Evolutionary conservation across 257 asterid species (phyloP), one percentile per base, ranked within the genome.

Genomic region (Solanum bulbocastanum): DNA sequence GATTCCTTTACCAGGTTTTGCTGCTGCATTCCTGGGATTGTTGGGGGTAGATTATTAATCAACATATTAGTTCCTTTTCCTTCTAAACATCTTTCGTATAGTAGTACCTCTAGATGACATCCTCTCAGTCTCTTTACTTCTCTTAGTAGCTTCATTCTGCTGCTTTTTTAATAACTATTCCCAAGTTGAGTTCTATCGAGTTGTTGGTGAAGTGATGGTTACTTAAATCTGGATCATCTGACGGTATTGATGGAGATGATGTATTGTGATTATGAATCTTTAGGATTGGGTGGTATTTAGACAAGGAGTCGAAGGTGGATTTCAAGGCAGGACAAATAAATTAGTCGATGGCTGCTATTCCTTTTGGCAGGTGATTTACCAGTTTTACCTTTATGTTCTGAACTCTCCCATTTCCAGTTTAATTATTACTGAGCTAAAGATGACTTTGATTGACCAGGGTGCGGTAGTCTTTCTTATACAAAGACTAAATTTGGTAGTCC

Each of bases 261-360:
- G 37, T 36, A 84, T 60, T 60, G 58, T 83, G 85, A 35, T 27
- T 90, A 87, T 94, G 92, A 87, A 49, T 81, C 85, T 27, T 69
- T 94, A 97, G 99, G 94, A 97, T 86, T 97, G 99, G 99, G 89
- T 97, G 91, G 98, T 93, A 71, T 96, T 94, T 89, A 94, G 95
- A 92, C 99, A 97, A 95, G 99, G 99, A 66, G 87, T 94, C 85
- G 99, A 97, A 90, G 96, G 96, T 87, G 99, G 99, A 87, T 96
- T 97, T 91, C 99, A 97, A 92, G 99, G 99, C 71, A 94, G 99
- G 92, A 94, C 99, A 89, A 97, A 97, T 90, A 97, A 97, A 90
- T 89, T 97, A 93, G 99, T 97, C 39, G 99, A 97, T 79, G 99
- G 99, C 73, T 97, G 99, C 94, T 97, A 97, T 92, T 97, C 99